Evolutionary conservation across 1,139 yeast genomes (phyloP), one percentile per base, ranked within the genome.

Genomic region (Sugiyamaella neomexicana): DNA sequence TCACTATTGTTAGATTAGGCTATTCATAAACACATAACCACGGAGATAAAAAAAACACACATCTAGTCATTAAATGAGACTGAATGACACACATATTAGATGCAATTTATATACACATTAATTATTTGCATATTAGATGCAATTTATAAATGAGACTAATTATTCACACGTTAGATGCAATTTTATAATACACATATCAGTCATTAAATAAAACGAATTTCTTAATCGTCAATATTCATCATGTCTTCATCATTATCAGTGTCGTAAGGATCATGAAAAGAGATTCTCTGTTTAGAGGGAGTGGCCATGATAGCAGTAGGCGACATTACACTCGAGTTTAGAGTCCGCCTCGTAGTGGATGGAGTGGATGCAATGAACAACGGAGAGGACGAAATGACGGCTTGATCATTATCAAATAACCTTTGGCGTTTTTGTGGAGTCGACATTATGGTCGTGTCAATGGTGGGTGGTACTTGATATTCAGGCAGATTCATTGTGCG

Each of bases 401-500:
- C 9, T 2, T 42, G 29, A 39, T 40, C 44, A 38, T 38, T 17
- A 16, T 43, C 50, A 7, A 27, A 27, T 4, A 32, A 7, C 3
- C 32, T 38, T n/a, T 34, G 48, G 7, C 41, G 39, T 31, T 53
- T 53, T 32, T 36, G 51, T 12, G 56, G 56, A 1, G 56, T 49
- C 2, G 56, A 27, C 15, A 53, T 45, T 5, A 40, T 37, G 25
- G 25, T 20, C 5, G 17, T 31, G 16, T 43, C 50, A 7, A 41
- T 9, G 13, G 2, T 12, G 8, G 53, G 45, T 5, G 53, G 45
- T 5, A 36, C 13, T 20, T 38, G 50, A n/a, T 27, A 46, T 23
- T 47, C 47, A 4, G 58, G 58, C 5, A 51, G 41, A 15, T 29
- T 32, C 3, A 55, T 25, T 9, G 55, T 32, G 5, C 58, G 51